These are phyloP conservation scores for Lippia alba DNA, from an alignment of 305 asterid species.

Conservation along the genomic window DNA sequence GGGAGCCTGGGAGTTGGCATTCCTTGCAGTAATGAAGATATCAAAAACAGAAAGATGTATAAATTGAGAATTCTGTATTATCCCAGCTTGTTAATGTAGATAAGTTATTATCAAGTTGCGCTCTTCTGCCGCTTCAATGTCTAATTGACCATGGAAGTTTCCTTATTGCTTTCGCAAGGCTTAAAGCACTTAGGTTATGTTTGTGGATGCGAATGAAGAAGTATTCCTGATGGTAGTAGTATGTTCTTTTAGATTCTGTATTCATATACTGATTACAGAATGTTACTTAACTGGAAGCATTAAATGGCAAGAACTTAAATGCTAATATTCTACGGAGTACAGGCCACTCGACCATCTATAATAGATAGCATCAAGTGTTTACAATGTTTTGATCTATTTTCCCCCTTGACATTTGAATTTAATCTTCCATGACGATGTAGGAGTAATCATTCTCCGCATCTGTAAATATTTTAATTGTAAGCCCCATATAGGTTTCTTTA, in stretches of 20 bases:
- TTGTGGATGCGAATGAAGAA: background rate
- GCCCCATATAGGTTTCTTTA: background rate
- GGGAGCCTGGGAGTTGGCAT: slow-evolving; percentile 2
- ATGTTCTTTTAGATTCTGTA: background rate
- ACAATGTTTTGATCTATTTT: background rate
- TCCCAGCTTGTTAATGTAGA: slow-evolving; percentile 1
- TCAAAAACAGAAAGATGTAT: slow-evolving; percentile 1
- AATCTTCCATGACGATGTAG: background rate
- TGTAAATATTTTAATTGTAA: background rate
- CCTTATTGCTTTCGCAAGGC: slow-evolving; percentile 2
- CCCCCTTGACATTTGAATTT: background rate
- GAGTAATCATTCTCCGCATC: background rate
- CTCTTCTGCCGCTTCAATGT: background rate
- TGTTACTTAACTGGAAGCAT: background rate
- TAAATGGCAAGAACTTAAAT: background rate
- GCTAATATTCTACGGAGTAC: background rate
- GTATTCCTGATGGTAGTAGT: background rate
- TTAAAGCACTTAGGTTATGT: background rate
- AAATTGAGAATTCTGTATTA: background rate
- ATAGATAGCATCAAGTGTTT: background rate
- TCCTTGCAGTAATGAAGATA: background rate
- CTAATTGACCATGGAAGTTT: background rate
- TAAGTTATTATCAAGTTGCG: background rate
- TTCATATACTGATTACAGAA: background rate
- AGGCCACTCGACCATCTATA: background rate